Percentiles rank a stretch among this genome's conserved stretches.
phyloP scores from a whole-genome alignment of 139 green algal genomes.

The Astrephomene gubernaculifera region DNA sequence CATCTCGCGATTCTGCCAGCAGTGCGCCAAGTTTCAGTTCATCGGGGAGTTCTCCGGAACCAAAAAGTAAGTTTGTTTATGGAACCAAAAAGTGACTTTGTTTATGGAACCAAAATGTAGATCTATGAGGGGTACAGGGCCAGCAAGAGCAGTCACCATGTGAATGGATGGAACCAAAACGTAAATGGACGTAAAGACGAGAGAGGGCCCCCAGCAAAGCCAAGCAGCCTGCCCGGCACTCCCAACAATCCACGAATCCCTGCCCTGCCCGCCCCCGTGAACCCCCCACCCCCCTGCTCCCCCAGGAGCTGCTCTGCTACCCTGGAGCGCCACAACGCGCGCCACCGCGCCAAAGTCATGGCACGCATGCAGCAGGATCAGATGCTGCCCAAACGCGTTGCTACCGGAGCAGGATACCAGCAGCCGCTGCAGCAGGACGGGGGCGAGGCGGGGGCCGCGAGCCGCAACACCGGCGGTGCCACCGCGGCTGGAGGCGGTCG shows the following conservation, averaged over 20 bases:
- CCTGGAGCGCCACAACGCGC: constrained; percentile 38
- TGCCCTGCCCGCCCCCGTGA: not conserved
- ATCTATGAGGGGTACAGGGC: no score
- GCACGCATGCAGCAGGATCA: not conserved
- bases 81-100: no score
- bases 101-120: no score
- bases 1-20: constrained; percentile 37
- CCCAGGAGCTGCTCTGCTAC: constrained; percentile 31
- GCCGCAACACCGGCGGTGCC: not conserved
- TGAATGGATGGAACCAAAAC: no score
- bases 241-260: not conserved
- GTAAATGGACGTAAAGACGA: no score
- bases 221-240: not conserved
- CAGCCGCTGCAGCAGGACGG: not conserved
- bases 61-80: constrained; percentile 24
- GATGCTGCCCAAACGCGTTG: no score
- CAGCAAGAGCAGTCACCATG: no score
- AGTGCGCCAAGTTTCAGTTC: constrained; percentile 32
- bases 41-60: constrained; percentile 12
- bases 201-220: no score
- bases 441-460: not conserved
- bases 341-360: constrained; percentile 39
- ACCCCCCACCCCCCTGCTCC: not conserved
- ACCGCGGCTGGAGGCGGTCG: not conserved
- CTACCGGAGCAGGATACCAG: not conserved